These are phyloP conservation scores for Cupressus sempervirens DNA, from an alignment of 75 land plant genomes.

Conservation along the genomic window DNA sequence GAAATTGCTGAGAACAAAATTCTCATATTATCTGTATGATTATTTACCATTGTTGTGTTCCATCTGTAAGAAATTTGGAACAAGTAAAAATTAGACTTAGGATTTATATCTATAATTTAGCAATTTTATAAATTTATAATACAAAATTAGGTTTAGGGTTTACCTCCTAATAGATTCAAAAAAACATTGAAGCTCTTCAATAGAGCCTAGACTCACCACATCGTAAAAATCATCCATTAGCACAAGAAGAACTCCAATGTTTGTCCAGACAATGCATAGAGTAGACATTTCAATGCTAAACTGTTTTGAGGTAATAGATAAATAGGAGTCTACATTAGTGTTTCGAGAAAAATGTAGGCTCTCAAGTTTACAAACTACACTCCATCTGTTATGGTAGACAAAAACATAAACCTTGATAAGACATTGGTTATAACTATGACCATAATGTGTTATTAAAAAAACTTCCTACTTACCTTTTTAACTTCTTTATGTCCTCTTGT, in stretches of 20 bases:
- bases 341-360: too few species aligned
- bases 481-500: slow-evolving; percentile 46
- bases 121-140: too few species aligned
- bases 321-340: too few species aligned
- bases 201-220: slow-evolving; percentile 39
- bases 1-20: slow-evolving; percentile 63
- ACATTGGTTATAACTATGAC: neutral
- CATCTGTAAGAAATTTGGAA: slow-evolving; percentile 44
- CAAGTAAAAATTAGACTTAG: too few species aligned
- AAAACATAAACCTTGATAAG: neutral
- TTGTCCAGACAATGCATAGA: slow-evolving; percentile 80
- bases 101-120: too few species aligned
- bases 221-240: slow-evolving; percentile 88
- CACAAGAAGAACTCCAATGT: slow-evolving; percentile 57
- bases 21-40: slow-evolving; percentile 39
- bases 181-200: neutral
- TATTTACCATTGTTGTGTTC: slow-evolving; percentile 29
- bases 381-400: too few species aligned
- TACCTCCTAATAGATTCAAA: too few species aligned
- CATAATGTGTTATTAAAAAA: too few species aligned
- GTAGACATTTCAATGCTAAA: slow-evolving; percentile 1
- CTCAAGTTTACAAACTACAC: too few species aligned
- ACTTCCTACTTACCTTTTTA: slow-evolving; percentile 39
- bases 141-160: too few species aligned
- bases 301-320: too few species aligned